Evolutionary conservation across 23 red algal genomes (phyloP).

Genomic region (Gracilaria vermiculophylla): DNA sequence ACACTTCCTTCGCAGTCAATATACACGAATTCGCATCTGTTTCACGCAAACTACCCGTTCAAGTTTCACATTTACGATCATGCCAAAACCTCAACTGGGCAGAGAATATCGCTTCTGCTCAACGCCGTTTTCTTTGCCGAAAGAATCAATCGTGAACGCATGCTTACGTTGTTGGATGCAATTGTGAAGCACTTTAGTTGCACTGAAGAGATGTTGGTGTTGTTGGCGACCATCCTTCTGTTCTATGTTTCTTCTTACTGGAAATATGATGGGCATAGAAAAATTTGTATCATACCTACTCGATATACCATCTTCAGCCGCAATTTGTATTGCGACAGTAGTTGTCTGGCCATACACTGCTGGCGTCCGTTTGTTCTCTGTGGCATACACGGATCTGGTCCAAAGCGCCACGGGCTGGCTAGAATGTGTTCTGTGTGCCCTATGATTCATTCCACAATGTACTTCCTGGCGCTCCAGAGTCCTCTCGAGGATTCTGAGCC

Average conservation of each 20-base stretch:
- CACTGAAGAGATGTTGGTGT: background rate
- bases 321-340: constrained; percentile 12
- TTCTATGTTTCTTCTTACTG: constrained; percentile 21
- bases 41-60: constrained; percentile 4
- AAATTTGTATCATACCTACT: background rate
- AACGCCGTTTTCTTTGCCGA: constrained; percentile 8
- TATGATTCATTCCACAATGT: constrained; percentile 26
- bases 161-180: constrained; percentile 1
- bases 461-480: background rate
- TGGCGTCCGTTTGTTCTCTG: background rate
- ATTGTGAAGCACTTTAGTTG: constrained; percentile 1
- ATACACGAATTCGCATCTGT: background rate
- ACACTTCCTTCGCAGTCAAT: constrained; percentile 12
- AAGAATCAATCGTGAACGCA: background rate
- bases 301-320: background rate
- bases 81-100: background rate
- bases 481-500: background rate
- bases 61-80: constrained; percentile 19
- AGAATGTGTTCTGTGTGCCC: background rate
- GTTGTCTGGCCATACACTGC: constrained; percentile 12
- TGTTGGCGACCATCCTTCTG: background rate
- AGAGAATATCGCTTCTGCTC: background rate
- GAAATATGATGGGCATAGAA: background rate
- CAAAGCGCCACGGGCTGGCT: constrained; percentile 1
- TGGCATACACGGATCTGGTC: constrained; percentile 19